A percentile compares a stretch with the other conserved stretches of the same genome.
These are phyloP conservation scores for Puccinia hordei DNA, from an alignment of 1,284 basidiomycete genomes.

Conservation along the genomic window DNA sequence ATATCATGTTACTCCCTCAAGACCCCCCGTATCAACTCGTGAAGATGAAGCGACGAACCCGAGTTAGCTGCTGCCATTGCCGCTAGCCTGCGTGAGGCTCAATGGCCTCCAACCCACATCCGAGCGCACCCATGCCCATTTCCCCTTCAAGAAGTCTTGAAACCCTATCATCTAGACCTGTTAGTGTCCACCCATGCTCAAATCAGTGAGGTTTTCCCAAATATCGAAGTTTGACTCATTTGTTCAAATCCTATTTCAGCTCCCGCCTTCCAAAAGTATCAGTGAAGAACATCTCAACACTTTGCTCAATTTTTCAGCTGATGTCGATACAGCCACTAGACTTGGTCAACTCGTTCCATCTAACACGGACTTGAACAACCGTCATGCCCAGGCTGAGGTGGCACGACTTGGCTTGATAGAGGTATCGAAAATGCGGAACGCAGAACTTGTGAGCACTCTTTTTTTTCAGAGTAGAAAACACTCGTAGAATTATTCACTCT, in stretches of 20 bases:
- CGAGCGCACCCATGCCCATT: slow-evolving; percentile 33
- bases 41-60: slow-evolving; percentile 79
- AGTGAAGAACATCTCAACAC: slow-evolving; percentile 26
- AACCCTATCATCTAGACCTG: slow-evolving; percentile 9
- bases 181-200: slow-evolving; percentile 9
- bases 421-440: slow-evolving; percentile 81
- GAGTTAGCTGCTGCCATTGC: slow-evolving; percentile 93
- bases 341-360: slow-evolving; percentile 29
- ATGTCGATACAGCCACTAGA: slow-evolving; percentile 40
- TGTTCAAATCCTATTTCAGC: slow-evolving; percentile 1
- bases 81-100: slow-evolving; percentile 83
- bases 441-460: slow-evolving; percentile 73
- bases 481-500: slow-evolving; percentile 3
- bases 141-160: slow-evolving; percentile 11
- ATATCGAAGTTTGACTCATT: slow-evolving; percentile 4
- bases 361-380: slow-evolving; percentile 11
- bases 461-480: not conserved
- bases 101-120: slow-evolving; percentile 64
- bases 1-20: slow-evolving; percentile 31
- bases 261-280: slow-evolving; percentile 5
- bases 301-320: slow-evolving; percentile 39
- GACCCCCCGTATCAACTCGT: slow-evolving; percentile 36
- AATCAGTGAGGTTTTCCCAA: no score
- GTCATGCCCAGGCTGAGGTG: slow-evolving; percentile 33
- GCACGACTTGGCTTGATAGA: slow-evolving; percentile 75